Percentiles rank a stretch among this genome's conserved stretches.
Conservation (phyloP, 1,284 basidiomycete genomes). For the Ceraceosorus bombacis region DNA sequence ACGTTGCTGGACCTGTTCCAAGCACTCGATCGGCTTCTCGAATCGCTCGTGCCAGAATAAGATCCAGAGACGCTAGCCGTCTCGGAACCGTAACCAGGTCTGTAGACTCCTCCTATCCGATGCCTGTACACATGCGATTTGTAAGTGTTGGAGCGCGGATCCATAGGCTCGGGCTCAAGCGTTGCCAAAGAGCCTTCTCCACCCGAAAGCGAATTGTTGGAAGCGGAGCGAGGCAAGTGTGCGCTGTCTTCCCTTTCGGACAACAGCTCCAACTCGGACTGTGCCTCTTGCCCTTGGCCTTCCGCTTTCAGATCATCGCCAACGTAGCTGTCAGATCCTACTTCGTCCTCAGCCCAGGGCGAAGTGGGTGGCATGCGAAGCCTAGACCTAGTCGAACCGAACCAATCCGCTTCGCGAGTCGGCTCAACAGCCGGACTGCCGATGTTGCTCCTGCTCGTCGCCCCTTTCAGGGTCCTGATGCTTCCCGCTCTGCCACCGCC, state of each 20-base stretch:
- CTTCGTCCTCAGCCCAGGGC: no score
- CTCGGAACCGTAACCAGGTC: conserved; percentile 8
- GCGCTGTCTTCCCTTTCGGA: not conserved
- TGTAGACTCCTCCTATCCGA: conserved; percentile 7
- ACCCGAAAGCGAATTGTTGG: no score
- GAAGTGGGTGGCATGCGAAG: no score
- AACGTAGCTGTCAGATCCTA: no score
- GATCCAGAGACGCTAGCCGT: not conserved
- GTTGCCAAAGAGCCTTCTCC: conserved; percentile 11
- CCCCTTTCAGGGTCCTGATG: not conserved
- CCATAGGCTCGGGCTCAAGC: conserved; percentile 17
- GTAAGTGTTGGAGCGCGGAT: conserved; percentile 7
- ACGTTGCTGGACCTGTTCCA: not conserved
- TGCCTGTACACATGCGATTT: conserved; percentile 14
- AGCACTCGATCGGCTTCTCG: not conserved
- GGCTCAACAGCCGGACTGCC: not conserved
- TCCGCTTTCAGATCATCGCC: not conserved
- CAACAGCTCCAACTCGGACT: not conserved
- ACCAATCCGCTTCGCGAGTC: not conserved
- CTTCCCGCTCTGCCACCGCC: not conserved
- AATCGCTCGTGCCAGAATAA: not conserved
- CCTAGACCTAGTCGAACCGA: no score
- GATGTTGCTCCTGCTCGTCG: not conserved
- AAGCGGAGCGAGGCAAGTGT: not conserved
- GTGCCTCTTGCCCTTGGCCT: not conserved